Evolutionary conservation across 495 filamentous ascomycete genomes (phyloP).

Genomic region (Collariella sp.): DNA sequence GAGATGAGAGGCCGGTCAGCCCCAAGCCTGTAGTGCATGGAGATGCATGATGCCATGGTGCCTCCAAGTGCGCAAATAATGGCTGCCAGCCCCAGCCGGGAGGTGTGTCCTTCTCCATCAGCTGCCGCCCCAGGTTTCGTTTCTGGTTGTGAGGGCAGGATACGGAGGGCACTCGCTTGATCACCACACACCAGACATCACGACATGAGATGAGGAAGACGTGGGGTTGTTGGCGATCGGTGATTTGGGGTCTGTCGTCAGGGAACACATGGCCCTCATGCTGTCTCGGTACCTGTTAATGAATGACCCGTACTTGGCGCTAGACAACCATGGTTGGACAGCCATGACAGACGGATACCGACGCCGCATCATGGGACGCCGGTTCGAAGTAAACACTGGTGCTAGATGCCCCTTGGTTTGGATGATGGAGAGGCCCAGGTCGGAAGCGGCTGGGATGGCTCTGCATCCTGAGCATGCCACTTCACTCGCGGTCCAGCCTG

Average conservation of each 20-base stretch:
- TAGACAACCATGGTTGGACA: too few relatives aligned
- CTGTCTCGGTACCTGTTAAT: conserved; percentile 3
- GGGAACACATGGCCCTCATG: not conserved
- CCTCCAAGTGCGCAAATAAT: too few relatives aligned
- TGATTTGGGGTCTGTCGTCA: not conserved
- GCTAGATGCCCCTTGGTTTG: too few relatives aligned
- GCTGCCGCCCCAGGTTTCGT: conserved; percentile 9
- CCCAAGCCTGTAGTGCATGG: not conserved
- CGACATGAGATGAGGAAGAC: not conserved
- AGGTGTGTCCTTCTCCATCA: too few relatives aligned
- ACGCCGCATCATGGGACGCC: too few relatives aligned
- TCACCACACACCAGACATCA: not conserved
- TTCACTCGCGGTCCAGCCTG: not conserved
- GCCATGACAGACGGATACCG: too few relatives aligned
- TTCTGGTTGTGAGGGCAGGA: not conserved
- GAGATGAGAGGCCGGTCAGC: not conserved
- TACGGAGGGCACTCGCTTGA: not conserved
- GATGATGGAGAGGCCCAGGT: not conserved
- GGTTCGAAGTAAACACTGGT: too few relatives aligned
- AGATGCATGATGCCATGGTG: not conserved
- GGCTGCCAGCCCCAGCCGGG: too few relatives aligned
- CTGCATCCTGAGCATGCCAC: too few relatives aligned
- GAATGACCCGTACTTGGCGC: not conserved
- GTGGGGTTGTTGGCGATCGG: not conserved
- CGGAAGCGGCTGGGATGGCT: not conserved